Conservation (phyloP, 164 flowering plant genomes). For the Nymphaea colorata region DNA sequence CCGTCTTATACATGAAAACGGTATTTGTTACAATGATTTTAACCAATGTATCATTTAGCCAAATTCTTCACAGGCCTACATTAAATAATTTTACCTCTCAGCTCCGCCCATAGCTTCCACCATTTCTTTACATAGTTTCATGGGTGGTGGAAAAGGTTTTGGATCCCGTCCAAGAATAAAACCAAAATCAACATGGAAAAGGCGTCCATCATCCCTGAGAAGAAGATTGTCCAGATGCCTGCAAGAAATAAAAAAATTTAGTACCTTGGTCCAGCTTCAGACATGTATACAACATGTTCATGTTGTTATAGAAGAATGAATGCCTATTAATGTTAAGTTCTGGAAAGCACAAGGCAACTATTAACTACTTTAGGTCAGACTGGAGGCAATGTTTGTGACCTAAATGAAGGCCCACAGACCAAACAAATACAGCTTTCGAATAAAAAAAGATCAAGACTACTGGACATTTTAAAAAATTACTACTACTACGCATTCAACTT, state of each 20-base stretch:
- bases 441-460: no score
- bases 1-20: no score
- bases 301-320: background rate
- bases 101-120: conserved; percentile 99
- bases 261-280: background rate
- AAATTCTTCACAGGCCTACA: background rate
- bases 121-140: conserved; percentile 99
- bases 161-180: conserved; percentile 96
- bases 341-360: no score
- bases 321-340: background rate
- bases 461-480: no score
- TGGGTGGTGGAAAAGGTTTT: conserved; percentile 98
- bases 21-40: background rate
- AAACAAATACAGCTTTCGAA: no score
- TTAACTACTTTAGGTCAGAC: no score
- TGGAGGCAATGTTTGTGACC: no score
- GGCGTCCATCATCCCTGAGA: conserved; percentile 89
- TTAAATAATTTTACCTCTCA: conserved; percentile 49
- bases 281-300: background rate
- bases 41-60: background rate
- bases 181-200: conserved; percentile 98
- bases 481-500: no score
- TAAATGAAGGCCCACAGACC: no score
- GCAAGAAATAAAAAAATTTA: conserved; percentile 13
- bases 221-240: conserved; percentile 99